Evolutionary conservation across 2,329 filamentous ascomycete species (phyloP).

Genomic region (Thielaviopsis ethacetica): DNA sequence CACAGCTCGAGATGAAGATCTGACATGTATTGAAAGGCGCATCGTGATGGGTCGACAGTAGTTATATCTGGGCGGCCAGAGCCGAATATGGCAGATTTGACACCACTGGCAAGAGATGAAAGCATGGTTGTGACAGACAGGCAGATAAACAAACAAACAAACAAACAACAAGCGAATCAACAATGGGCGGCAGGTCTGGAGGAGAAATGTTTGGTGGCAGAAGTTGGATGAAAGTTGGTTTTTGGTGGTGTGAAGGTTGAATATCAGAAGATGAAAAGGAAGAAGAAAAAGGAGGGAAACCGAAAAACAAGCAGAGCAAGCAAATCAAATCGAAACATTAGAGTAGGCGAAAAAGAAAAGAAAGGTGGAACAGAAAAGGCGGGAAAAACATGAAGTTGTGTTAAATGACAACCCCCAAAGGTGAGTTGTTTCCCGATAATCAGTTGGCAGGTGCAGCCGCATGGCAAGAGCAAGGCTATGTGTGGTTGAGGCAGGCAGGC

Average conservation of each 20-base stretch:
- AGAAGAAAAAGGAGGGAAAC: neutral
- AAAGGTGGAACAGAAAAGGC: neutral
- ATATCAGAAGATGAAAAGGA: neutral
- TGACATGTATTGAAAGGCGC: slow-evolving; percentile 20
- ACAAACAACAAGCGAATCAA: neutral
- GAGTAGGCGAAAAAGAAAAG: no score
- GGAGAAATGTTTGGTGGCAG: no score
- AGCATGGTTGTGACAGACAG: neutral
- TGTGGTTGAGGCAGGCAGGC: neutral
- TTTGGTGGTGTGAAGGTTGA: no score
- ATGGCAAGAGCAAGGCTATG: neutral
- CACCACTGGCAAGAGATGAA: neutral
- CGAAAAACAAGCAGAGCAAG: neutral
- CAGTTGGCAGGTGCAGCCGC: neutral
- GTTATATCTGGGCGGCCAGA: slow-evolving; percentile 1
- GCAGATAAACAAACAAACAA: neutral
- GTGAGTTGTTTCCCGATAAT: neutral
- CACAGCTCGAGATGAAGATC: slow-evolving; percentile 34
- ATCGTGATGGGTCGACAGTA: slow-evolving; percentile 1
- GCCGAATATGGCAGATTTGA: neutral
- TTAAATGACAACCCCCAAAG: neutral
- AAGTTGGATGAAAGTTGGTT: no score
- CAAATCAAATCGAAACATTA: neutral
- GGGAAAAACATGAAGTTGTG: neutral
- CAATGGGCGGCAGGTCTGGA: no score